phyloP scores from a whole-genome alignment of 2,329 filamentous ascomycete genomes.

The Talaromyces sp. region DNA sequence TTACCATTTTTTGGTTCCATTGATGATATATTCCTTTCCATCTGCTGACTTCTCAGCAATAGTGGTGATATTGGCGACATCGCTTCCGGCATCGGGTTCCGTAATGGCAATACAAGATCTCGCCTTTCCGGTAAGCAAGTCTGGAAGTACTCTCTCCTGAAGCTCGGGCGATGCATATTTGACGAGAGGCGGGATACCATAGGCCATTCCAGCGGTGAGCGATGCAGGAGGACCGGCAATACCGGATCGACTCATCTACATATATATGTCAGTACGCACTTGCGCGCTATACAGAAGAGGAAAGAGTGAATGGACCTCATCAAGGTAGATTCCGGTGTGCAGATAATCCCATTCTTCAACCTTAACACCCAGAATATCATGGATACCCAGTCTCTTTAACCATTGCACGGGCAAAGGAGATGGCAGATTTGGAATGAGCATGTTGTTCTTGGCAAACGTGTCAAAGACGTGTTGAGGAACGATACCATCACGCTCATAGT shows the following conservation, averaged over 20 bases:
- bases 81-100: slow-evolving; percentile 69
- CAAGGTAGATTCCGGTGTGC: slow-evolving; percentile 66
- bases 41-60: slow-evolving; percentile 61
- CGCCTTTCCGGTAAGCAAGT: slow-evolving; percentile 64
- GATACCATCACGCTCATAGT: slow-evolving; percentile 66
- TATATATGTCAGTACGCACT: neutral
- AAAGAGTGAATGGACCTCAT: slow-evolving; percentile 50
- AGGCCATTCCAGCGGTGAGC: slow-evolving; percentile 69
- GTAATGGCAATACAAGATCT: slow-evolving; percentile 74
- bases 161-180: slow-evolving; percentile 63
- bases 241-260: slow-evolving; percentile 61
- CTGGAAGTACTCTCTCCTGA: slow-evolving; percentile 65
- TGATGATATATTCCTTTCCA: slow-evolving; percentile 67
- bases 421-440: slow-evolving; percentile 68
- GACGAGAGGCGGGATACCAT: slow-evolving; percentile 67
- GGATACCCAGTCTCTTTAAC: slow-evolving; percentile 63
- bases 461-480: slow-evolving; percentile 63
- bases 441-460: slow-evolving; percentile 62
- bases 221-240: slow-evolving; percentile 61
- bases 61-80: slow-evolving; percentile 70
- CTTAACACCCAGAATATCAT: slow-evolving; percentile 63
- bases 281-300: neutral
- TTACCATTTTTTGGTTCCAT: slow-evolving; percentile 73
- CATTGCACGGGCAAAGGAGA: slow-evolving; percentile 66
- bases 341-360: slow-evolving; percentile 73